phyloP scores from a whole-genome alignment of 208 protist species.

The Herpetomonas tarakana region DNA sequence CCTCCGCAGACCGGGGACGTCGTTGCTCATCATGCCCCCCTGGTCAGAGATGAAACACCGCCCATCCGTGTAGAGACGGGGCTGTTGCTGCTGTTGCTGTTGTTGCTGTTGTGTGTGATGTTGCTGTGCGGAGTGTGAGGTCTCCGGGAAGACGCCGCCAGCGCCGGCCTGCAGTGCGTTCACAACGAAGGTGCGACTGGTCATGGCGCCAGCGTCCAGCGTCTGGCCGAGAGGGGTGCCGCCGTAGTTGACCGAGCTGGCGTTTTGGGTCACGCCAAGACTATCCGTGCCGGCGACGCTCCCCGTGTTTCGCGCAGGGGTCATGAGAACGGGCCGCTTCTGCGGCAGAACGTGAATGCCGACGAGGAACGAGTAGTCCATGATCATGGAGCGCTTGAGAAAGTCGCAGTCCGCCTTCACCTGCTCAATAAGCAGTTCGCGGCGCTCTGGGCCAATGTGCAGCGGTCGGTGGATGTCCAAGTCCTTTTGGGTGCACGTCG shows the following conservation, averaged over 20 bases:
- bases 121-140: not conserved
- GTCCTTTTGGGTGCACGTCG: slow-evolving; percentile 90
- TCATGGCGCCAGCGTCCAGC: not conserved
- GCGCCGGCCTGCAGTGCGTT: not conserved
- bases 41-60: slow-evolving; percentile 78
- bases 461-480: slow-evolving; percentile 85
- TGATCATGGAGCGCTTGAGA: slow-evolving; percentile 81
- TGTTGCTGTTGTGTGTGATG: not conserved
- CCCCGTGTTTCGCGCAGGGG: not conserved
- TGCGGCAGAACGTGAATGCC: slow-evolving; percentile 80
- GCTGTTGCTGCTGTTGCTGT: not conserved
- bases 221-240: not conserved
- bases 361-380: slow-evolving; percentile 94
- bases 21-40: slow-evolving; percentile 77
- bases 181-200: not conserved
- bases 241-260: not conserved
- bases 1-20: slow-evolving; percentile 41
- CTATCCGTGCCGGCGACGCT: not conserved
- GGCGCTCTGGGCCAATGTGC: slow-evolving; percentile 60
- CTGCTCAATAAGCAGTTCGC: slow-evolving; percentile 78
- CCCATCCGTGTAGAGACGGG: slow-evolving; percentile 24
- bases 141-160: not conserved
- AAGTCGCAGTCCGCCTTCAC: slow-evolving; percentile 88
- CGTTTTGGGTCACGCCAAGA: not conserved
- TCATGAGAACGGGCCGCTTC: not conserved